Evolutionary conservation across 169 alveolate species (phyloP), one percentile per base, ranked within the genome.

Genomic region (Plasmodium gaboni): DNA sequence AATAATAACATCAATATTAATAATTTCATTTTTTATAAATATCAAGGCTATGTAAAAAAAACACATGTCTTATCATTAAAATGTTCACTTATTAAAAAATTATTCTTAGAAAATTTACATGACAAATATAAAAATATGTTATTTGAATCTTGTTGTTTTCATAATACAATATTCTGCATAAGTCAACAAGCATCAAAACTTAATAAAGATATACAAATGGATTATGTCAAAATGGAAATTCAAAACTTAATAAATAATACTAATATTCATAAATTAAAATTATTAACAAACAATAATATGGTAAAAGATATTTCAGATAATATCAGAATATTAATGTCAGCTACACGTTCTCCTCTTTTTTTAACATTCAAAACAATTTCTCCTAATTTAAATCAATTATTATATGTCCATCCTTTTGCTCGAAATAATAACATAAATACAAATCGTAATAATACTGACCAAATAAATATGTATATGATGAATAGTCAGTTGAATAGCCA

Each of bases 311-410:
- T 83, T 9, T 83, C 91, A 5, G 91, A 83, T 55, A 64, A 67
- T 22, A 71, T 83, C 24, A 67, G 67, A 71, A 68, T 83, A 19
- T 63, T 83, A 42, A 83, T 83, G 91, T 83, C 91, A 4, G 91
- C 91, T 17, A 83, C 91, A 5, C 26, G 91, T 28, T 68, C 91
- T 2, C 91, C 91, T 12, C 15, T 83, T 53, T 65, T 83, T 22
- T 44, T 83, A 15, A 44, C 57, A 17, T 83, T 83, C 53, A 53
- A 68, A 24, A 83, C 73, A 1, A 50, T 19, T 7, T 24, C 48
- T 6, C 12, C 22, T 2, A 70, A 22, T 50, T 10, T 46, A 51
- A 70, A 50, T 8, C 10, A 70, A 7, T 48, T 7, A 48, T 9
- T 48, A 42, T 46, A 50, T 50, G 3, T 70, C 24, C 46, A 70